Evolutionary conservation across 2,329 filamentous ascomycete species (phyloP).

Genomic region (Eutypa lata): DNA sequence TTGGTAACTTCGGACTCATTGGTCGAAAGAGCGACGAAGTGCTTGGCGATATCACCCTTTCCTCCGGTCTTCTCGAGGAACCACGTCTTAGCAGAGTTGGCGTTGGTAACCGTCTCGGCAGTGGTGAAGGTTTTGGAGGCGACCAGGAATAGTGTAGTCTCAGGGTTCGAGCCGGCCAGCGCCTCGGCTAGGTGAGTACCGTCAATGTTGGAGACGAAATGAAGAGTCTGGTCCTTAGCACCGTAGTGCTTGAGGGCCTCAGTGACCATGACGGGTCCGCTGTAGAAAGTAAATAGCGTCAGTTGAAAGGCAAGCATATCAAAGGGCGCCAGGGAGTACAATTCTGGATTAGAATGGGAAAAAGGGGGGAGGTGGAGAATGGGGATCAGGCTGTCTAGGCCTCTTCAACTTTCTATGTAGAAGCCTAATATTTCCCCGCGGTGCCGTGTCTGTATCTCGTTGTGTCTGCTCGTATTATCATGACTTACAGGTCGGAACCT

Average conservation of each 20-base stretch:
- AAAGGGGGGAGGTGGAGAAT: no score
- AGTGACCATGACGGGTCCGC: constrained; percentile 97
- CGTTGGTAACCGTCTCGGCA: constrained; percentile 94
- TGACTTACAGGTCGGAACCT: constrained; percentile 89
- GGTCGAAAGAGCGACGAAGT: constrained; percentile 97
- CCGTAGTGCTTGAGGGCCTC: constrained; percentile 96
- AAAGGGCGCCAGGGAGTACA: no score
- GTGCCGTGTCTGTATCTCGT: no score
- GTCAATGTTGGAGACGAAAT: constrained; percentile 99
- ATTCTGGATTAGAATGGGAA: no score
- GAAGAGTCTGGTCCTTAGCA: constrained; percentile 78
- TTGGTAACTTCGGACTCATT: constrained; percentile 95
- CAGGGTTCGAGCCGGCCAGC: constrained; percentile 81
- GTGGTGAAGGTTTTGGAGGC: constrained; percentile 99
- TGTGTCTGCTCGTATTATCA: no score
- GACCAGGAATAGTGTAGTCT: constrained; percentile 98
- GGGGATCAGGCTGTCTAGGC: no score
- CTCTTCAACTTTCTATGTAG: no score
- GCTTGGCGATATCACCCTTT: constrained; percentile 90
- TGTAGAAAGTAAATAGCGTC: constrained; percentile 31
- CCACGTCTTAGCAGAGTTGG: constrained; percentile 95
- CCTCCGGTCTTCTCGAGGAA: constrained; percentile 78
- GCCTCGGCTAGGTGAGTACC: constrained; percentile 97
- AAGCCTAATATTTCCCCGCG: no score
- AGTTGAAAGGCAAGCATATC: background rate